Conservation (phyloP, 2,329 filamentous ascomycete species). For the Epichloe uncinata region DNA sequence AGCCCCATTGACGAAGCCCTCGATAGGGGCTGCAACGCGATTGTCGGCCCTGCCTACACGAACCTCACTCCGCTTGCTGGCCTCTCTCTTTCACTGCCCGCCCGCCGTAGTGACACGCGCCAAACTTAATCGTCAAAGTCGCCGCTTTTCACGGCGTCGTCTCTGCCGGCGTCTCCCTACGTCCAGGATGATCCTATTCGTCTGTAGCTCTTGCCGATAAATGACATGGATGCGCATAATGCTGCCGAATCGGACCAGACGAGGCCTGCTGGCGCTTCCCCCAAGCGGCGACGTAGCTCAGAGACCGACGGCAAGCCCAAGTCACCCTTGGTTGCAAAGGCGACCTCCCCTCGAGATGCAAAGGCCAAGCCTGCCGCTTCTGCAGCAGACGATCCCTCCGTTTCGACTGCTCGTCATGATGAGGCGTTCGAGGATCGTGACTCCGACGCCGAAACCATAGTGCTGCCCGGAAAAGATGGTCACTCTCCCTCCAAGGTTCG, state of each 20-base stretch:
- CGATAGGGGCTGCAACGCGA: conserved; percentile 3
- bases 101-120: background rate
- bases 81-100: background rate
- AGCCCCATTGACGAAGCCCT: conserved; percentile 1
- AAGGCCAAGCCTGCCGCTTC: conserved; percentile 1
- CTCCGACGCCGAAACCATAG: conserved; percentile 61
- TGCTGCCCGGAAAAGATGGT: conserved; percentile 51
- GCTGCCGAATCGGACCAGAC: conserved; percentile 48
- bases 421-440: conserved; percentile 41
- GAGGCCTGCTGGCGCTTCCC: conserved; percentile 43
- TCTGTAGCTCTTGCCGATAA: conserved; percentile 38
- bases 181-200: conserved; percentile 47
- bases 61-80: background rate
- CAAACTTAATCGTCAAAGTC: background rate
- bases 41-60: conserved; percentile 8
- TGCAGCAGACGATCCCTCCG: background rate
- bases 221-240: conserved; percentile 59
- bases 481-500: conserved; percentile 47
- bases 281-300: conserved; percentile 26
- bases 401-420: conserved; percentile 13
- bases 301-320: conserved; percentile 12
- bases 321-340: conserved; percentile 6
- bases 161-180: conserved; percentile 10
- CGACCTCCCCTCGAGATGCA: conserved; percentile 7
- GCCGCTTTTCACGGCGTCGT: conserved; percentile 5